Conservation (phyloP, 441 rosid species). For the Populus trichocarpa region DNA sequence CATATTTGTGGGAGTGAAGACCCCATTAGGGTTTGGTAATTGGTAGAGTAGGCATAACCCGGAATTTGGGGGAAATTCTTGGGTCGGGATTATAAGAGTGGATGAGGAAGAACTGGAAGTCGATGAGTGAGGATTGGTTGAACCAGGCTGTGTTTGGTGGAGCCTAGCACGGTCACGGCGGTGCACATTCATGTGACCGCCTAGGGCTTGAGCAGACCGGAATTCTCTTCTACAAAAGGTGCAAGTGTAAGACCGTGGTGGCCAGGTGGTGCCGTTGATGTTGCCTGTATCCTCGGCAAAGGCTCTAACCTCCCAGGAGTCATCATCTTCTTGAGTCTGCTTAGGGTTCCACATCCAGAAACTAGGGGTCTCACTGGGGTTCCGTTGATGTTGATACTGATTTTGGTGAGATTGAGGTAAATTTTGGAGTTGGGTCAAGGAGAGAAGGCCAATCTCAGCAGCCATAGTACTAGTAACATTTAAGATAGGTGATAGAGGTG, state of each 20-base stretch:
- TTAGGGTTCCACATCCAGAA: slow-evolving; percentile 79
- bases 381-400: slow-evolving; percentile 19
- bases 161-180: slow-evolving; percentile 89
- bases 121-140: slow-evolving; percentile 19
- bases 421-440: slow-evolving; percentile 25
- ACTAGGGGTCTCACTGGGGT: slow-evolving; percentile 17
- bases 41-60: slow-evolving; percentile 63
- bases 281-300: slow-evolving; percentile 76
- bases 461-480: slow-evolving; percentile 36
- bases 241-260: slow-evolving; percentile 91
- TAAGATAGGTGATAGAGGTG: slow-evolving; percentile 28
- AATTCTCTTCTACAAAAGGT: slow-evolving; percentile 88
- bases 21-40: slow-evolving; percentile 57
- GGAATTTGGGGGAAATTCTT: slow-evolving; percentile 40
- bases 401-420: slow-evolving; percentile 26
- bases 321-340: slow-evolving; percentile 49
- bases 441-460: slow-evolving; percentile 43
- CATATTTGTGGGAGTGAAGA: slow-evolving; percentile 26
- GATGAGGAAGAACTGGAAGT: slow-evolving; percentile 30
- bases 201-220: slow-evolving; percentile 57
- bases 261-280: slow-evolving; percentile 87
- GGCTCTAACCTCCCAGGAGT: slow-evolving; percentile 91
- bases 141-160: slow-evolving; percentile 40
- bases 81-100: slow-evolving; percentile 41
- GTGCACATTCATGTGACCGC: slow-evolving; percentile 71